Base-by-base conservation (phyloP, 2,329 filamentous ascomycete genomes). In the Pleurostoma richardsiae region DNA sequence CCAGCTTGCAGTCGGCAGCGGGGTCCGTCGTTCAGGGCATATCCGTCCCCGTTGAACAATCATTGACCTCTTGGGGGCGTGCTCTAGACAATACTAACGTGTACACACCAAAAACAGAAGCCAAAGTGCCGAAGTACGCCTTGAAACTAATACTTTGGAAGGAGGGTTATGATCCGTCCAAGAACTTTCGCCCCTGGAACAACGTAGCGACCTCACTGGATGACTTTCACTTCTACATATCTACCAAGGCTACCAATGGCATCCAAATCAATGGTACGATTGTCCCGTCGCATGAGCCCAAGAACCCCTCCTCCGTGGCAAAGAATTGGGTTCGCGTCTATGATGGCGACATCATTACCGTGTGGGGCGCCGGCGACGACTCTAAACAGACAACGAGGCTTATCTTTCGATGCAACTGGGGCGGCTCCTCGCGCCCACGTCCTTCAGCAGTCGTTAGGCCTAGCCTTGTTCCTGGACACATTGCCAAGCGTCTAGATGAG, bases 101-200 rank as follows among this genome's bases (percentile, higher is more conserved):
- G 3, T 88, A 90, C 57, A 66, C 77, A 1, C 71, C 83, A 42
- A 69, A 65, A 30, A 68, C 70, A 28, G 89, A 96, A 54, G 76
- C 73, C 3, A 84, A 83, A 11, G 81, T 97, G 33, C 89, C 91
- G 1, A 92, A 92, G 60, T 84, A 85, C 52, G 90, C 88, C 1
- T 82, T 96, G 55, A 85, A 88, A 57, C 71, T 96, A 36, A 73
- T 89, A 31, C 80, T 94, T 30, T 90, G 86, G 76, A 83, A 80
- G 46, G 77, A 83, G 1, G 80, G 79, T 8, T 84, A 85, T 48
- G 85, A 88, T 48, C 73, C 77, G 6, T 71, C 71, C 42, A 74
- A 72, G 42, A 74, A 79, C 27, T 59, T 73, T 44, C 71, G 71
- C 33, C 77, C 77, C 44, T 80, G 78, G 59, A 73, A 77, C 69